Percentiles rank a stretch among this genome's conserved stretches.
Conservation (phyloP, 1,284 basidiomycete genomes). For the Trametes hirsuta region DNA sequence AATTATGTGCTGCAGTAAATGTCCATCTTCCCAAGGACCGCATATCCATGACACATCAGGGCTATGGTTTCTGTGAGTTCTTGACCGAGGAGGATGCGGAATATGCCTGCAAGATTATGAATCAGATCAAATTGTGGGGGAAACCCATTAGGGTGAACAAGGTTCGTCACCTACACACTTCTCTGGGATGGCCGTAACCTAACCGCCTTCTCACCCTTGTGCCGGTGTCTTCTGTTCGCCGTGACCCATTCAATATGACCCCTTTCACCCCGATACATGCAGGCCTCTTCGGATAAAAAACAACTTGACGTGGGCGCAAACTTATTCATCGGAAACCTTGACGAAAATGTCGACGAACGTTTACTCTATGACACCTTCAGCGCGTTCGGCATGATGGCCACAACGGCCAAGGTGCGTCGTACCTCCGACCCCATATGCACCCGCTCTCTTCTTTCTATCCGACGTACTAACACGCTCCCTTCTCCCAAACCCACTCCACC, state of each 20-base stretch:
- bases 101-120: slow-evolving; percentile 99
- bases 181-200: background rate
- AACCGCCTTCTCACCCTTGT: background rate
- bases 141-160: slow-evolving; percentile 99
- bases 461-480: slow-evolving; percentile 6
- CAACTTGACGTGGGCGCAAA: slow-evolving; percentile 98
- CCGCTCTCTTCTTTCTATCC: slow-evolving; percentile 5
- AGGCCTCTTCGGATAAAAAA: slow-evolving; percentile 96
- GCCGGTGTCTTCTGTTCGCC: background rate
- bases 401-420: slow-evolving; percentile 85
- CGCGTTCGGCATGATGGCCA: slow-evolving; percentile 92
- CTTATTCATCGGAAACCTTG: slow-evolving; percentile 94
- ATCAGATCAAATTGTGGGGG: slow-evolving; percentile 98
- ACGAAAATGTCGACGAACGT: slow-evolving; percentile 92
- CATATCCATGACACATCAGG: slow-evolving; percentile 97
- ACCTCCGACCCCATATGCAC: slow-evolving; percentile 15
- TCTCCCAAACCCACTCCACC: slow-evolving; percentile 2
- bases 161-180: slow-evolving; percentile 50
- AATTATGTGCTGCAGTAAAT: slow-evolving; percentile 65
- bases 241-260: background rate
- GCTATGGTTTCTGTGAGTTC: slow-evolving; percentile 99
- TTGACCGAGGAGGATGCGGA: slow-evolving; percentile 97
- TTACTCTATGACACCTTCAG: slow-evolving; percentile 94
- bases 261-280: slow-evolving; percentile 2
- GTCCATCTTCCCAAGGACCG: slow-evolving; percentile 99